Evolutionary conservation across 345 rosid species (phyloP), one percentile per base, ranked within the genome.

Genomic region (Garcia nutans): DNA sequence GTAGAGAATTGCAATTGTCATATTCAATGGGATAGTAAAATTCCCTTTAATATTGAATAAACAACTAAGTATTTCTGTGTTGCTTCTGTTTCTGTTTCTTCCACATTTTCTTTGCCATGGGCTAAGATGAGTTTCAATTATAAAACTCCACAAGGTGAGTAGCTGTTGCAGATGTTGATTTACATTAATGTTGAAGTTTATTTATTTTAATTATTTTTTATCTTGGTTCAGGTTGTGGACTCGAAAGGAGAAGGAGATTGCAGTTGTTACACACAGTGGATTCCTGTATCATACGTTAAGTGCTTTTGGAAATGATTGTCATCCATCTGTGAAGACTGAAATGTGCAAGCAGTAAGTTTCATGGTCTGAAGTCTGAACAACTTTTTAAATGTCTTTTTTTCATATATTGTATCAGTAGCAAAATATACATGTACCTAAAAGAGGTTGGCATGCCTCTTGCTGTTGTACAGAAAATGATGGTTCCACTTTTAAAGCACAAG

Each of bases 231-330:
- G 98, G 98, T 73, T 93, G 78, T 85, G 89, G 90, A 86, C 88
- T 9, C 85, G 92, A 57, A 82, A 85, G 49, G 98, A 93, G 77
- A 91, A 82, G 73, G 94, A 88, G 85, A 93, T 93, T 65, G 96
- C 92, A 3, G 83, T 89, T 74, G 98, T 93, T 71, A 83, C 88
- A 68, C 98, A 93, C 81, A 86, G 96, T 41, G 89, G 87, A 5
- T 89, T 90, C 84, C 82, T 93, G 78, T 84, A 76, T 68, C 88
- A 89, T 4, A 83, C 86, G 11, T 65, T 93, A 59, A 85, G 84
- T 77, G 76, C 82, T 60, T 91, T 90, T 47, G 93, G 92, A 64
- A 84, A 80, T 31, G 90, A 86, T 71, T 83, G 88, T 71, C 85
- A 79, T 78, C 80, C 87, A 49, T 65, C 82, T 6, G 78, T 92